phyloP scores from a whole-genome alignment of 1,139 yeast genomes.

The Pichia sp. region DNA sequence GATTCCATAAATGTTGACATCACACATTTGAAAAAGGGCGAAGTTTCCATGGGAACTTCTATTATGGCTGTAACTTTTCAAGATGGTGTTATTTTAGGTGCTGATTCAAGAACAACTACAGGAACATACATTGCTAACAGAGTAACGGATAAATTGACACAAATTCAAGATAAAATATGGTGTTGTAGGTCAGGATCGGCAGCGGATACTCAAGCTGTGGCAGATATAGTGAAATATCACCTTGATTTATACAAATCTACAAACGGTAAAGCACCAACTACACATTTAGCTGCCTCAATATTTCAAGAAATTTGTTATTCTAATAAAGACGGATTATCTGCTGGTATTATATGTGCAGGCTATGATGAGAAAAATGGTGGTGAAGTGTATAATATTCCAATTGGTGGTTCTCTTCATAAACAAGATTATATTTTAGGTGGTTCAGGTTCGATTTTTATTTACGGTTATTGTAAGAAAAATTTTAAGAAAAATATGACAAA shows the following conservation, averaged over 20 bases:
- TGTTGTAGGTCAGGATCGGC: conserved; percentile 97
- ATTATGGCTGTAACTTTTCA: conserved; percentile 95
- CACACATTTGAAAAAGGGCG: conserved; percentile 88
- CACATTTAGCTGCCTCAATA: conserved; percentile 80
- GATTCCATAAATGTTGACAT: conserved; percentile 87
- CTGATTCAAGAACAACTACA: conserved; percentile 95
- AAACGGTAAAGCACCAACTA: conserved; percentile 62
- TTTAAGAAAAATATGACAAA: conserved; percentile 70
- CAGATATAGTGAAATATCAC: conserved; percentile 89
- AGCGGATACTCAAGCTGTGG: conserved; percentile 96
- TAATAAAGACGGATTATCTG: conserved; percentile 79
- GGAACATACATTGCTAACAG: conserved; percentile 93
- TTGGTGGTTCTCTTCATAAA: conserved; percentile 92
- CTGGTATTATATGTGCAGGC: conserved; percentile 97
- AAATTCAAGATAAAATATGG: conserved; percentile 91
- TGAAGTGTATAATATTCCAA: conserved; percentile 83
- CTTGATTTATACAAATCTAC: conserved; percentile 68
- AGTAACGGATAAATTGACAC: conserved; percentile 94
- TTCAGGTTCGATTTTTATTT: conserved; percentile 90
- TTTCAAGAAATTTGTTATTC: conserved; percentile 87
- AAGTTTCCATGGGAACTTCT: conserved; percentile 88
- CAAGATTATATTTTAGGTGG: conserved; percentile 97
- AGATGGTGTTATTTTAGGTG: conserved; percentile 94
- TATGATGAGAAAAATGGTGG: conserved; percentile 81
- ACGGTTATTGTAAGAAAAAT: conserved; percentile 93